Evolutionary conservation across 1,139 yeast genomes (phyloP).

Genomic region (Blastobotrys petasosporus): DNA sequence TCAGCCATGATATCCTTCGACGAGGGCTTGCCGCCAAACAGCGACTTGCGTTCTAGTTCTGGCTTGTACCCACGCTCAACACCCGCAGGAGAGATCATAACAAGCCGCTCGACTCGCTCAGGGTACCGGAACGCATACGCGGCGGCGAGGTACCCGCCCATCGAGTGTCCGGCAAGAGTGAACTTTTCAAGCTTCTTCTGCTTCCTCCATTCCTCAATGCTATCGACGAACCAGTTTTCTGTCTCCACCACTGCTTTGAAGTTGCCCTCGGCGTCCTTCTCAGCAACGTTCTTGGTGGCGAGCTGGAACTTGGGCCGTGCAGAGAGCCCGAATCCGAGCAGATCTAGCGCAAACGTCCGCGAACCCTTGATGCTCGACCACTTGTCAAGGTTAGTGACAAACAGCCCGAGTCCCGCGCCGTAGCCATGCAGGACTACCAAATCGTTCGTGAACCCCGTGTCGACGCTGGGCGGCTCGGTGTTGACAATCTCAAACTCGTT

Average conservation of each 20-base stretch:
- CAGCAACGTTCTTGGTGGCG: constrained; percentile 26
- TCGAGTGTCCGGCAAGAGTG: constrained; percentile 76
- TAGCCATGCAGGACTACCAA: constrained; percentile 77
- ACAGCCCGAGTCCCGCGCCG: constrained; percentile 79
- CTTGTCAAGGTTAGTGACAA: constrained; percentile 61
- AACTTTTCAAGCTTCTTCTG: constrained; percentile 43
- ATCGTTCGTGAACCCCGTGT: constrained; percentile 29
- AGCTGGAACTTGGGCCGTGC: constrained; percentile 47
- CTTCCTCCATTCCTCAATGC: constrained; percentile 69
- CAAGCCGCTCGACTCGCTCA: constrained; percentile 48
- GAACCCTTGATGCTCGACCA: constrained; percentile 33
- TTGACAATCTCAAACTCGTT: constrained; percentile 44
- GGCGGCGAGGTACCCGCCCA: constrained; percentile 79
- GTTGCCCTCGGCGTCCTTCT: constrained; percentile 34
- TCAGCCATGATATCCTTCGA: constrained; percentile 7
- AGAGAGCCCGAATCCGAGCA: constrained; percentile 77
- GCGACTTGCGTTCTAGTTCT: constrained; percentile 20
- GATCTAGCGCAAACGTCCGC: constrained; percentile 61
- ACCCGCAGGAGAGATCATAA: constrained; percentile 80
- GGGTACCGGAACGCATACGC: constrained; percentile 74
- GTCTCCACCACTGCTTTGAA: constrained; percentile 44
- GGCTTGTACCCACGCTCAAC: constrained; percentile 37
- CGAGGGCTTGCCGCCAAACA: constrained; percentile 10
- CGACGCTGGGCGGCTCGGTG: constrained; percentile 12
- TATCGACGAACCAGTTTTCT: constrained; percentile 69